Percentiles rank a stretch among this genome's conserved stretches.
These are phyloP conservation scores for Nepenthes gracilis DNA, from an alignment of 148 eudicot species.

Conservation along the genomic window DNA sequence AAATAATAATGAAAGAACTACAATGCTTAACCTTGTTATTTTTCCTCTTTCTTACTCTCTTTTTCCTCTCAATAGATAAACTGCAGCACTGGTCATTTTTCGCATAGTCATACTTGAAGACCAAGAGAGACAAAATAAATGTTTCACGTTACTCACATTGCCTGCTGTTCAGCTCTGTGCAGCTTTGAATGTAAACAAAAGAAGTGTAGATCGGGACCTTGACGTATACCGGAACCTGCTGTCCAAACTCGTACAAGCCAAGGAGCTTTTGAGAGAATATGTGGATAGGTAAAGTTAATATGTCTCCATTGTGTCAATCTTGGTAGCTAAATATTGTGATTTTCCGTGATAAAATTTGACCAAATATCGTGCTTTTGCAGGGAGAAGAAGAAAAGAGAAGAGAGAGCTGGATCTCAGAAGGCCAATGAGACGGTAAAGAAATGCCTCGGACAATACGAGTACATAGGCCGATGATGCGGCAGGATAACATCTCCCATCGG, in stretches of 20 bases:
- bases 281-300: constrained; percentile 47
- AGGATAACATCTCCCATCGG: neutral
- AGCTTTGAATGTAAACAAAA: constrained; percentile 79
- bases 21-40: too few relatives aligned
- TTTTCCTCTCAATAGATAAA: neutral
- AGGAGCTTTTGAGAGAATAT: constrained; percentile 85
- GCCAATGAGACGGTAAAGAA: constrained; percentile 48
- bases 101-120: too few relatives aligned
- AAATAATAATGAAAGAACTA: too few relatives aligned
- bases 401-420: constrained; percentile 40
- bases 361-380: constrained; percentile 12
- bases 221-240: constrained; percentile 93
- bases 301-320: too few relatives aligned
- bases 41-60: too few relatives aligned
- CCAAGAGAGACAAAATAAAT: neutral
- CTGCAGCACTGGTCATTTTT: neutral
- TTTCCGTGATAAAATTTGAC: too few relatives aligned
- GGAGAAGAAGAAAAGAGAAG: constrained; percentile 60
- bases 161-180: constrained; percentile 56
- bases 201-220: constrained; percentile 89
- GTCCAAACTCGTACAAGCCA: constrained; percentile 89
- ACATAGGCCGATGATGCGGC: constrained; percentile 11
- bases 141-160: neutral
- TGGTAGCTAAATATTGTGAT: too few relatives aligned
- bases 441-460: constrained; percentile 26